phyloP scores from a whole-genome alignment of 1,139 yeast species.

The Blastobotrys indianensis region DNA sequence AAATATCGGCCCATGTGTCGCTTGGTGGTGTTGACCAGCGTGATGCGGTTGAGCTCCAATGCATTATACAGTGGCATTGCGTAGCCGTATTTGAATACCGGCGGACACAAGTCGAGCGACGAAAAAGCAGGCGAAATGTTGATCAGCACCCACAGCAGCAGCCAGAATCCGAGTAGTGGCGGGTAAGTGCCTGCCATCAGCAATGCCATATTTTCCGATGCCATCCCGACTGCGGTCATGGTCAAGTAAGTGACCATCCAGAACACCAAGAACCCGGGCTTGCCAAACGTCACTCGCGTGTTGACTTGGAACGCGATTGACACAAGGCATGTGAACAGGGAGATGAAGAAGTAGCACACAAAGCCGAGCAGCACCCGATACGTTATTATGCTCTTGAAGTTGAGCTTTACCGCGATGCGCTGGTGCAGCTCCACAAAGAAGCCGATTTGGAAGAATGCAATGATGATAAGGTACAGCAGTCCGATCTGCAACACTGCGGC shows the following conservation, averaged over 20 bases:
- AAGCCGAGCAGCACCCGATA: slow-evolving; percentile 48
- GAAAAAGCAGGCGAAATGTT: slow-evolving; percentile 59
- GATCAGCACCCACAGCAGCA: slow-evolving; percentile 52
- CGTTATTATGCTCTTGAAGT: slow-evolving; percentile 41
- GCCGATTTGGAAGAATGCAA: slow-evolving; percentile 57
- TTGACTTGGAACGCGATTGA: slow-evolving; percentile 58
- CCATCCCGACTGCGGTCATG: slow-evolving; percentile 58
- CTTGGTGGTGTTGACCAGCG: slow-evolving; percentile 53
- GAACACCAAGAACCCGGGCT: slow-evolving; percentile 55
- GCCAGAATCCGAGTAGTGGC: slow-evolving; percentile 54
- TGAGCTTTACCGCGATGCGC: slow-evolving; percentile 42
- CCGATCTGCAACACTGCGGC: slow-evolving; percentile 41
- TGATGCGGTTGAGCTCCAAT: slow-evolving; percentile 49
- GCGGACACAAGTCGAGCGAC: slow-evolving; percentile 49
- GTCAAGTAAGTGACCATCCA: slow-evolving; percentile 59
- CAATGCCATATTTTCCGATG: slow-evolving; percentile 53
- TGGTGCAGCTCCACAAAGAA: slow-evolving; percentile 52
- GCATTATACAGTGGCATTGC: slow-evolving; percentile 61
- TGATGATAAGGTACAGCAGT: slow-evolving; percentile 62
- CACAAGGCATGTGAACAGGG: slow-evolving; percentile 50
- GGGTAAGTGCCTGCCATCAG: slow-evolving; percentile 43
- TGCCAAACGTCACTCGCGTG: slow-evolving; percentile 49
- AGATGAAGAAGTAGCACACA: slow-evolving; percentile 45
- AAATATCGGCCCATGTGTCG: slow-evolving; percentile 52
- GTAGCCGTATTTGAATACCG: slow-evolving; percentile 57